Evolutionary conservation across 1,139 yeast species (phyloP).

Genomic region (Meyerozyma guilliermondii): DNA sequence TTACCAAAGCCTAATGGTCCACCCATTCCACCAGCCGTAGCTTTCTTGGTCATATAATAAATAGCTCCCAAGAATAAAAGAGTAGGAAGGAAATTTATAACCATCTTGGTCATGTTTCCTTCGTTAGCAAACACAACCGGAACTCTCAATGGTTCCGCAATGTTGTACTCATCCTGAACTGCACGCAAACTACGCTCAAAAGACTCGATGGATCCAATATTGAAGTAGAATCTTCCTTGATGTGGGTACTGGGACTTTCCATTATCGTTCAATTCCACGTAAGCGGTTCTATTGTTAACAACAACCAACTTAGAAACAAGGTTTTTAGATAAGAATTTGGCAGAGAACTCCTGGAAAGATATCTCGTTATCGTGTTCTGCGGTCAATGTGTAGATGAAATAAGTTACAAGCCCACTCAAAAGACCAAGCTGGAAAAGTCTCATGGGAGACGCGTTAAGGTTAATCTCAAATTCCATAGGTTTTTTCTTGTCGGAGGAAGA

Average conservation of each 20-base stretch:
- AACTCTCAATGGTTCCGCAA: slow-evolving; percentile 60
- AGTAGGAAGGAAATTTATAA: slow-evolving; percentile 81
- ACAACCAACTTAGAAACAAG: slow-evolving; percentile 33
- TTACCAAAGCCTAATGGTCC: slow-evolving; percentile 77
- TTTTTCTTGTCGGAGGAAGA: slow-evolving; percentile 3
- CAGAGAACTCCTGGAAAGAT: slow-evolving; percentile 41
- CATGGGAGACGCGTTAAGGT: slow-evolving; percentile 21
- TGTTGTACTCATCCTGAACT: slow-evolving; percentile 64
- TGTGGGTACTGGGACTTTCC: slow-evolving; percentile 27
- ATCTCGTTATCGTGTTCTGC: slow-evolving; percentile 27
- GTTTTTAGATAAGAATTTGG: slow-evolving; percentile 36
- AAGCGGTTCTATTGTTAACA: slow-evolving; percentile 35
- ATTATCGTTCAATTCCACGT: slow-evolving; percentile 34
- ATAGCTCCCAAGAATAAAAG: slow-evolving; percentile 80
- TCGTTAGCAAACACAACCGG: slow-evolving; percentile 80
- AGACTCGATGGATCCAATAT: slow-evolving; percentile 88
- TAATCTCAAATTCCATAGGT: slow-evolving; percentile 20
- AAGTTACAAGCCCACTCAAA: slow-evolving; percentile 21
- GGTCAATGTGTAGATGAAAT: slow-evolving; percentile 14
- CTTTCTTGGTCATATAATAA: slow-evolving; percentile 62
- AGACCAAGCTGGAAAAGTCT: slow-evolving; percentile 29
- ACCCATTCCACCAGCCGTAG: slow-evolving; percentile 54
- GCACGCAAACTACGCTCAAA: slow-evolving; percentile 80
- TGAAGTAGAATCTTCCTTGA: slow-evolving; percentile 40
- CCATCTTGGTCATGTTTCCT: slow-evolving; percentile 56